phyloP scores from a whole-genome alignment of 345 rosid species.

The Garcia nutans region DNA sequence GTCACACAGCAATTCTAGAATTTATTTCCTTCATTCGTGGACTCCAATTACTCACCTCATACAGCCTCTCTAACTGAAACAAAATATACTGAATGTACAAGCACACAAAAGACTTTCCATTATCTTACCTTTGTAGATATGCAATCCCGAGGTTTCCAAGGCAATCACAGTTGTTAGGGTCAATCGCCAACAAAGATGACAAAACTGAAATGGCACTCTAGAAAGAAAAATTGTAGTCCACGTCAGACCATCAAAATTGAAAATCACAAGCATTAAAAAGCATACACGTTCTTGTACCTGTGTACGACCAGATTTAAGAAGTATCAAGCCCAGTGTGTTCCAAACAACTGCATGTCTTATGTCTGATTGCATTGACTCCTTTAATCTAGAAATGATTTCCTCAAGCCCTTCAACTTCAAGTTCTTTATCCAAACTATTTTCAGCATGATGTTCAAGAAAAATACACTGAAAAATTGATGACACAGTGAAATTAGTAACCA shows the following conservation, averaged over 20 bases:
- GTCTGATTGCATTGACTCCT: slow-evolving; percentile 70
- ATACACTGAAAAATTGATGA: slow-evolving; percentile 55
- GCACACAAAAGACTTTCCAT: background rate
- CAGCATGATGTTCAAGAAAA: slow-evolving; percentile 66
- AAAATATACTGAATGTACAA: background rate
- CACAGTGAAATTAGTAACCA: slow-evolving; percentile 19
- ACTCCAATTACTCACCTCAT: background rate
- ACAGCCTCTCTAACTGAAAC: background rate
- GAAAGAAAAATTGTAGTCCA: slow-evolving; percentile 16
- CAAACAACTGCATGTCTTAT: slow-evolving; percentile 76
- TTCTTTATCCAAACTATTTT: slow-evolving; percentile 64
- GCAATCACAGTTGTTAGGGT: slow-evolving; percentile 80
- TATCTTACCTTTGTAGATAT: slow-evolving; percentile 70
- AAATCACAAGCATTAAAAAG: slow-evolving; percentile 16
- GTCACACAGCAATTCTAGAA: background rate
- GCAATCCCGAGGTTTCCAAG: slow-evolving; percentile 90
- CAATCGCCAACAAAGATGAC: slow-evolving; percentile 60
- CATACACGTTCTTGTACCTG: slow-evolving; percentile 49
- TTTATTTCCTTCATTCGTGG: background rate
- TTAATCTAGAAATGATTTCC: slow-evolving; percentile 66
- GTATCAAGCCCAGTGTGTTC: slow-evolving; percentile 84
- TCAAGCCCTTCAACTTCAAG: slow-evolving; percentile 75
- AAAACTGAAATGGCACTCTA: slow-evolving; percentile 81
- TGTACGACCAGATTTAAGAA: slow-evolving; percentile 79
- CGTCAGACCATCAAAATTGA: slow-evolving; percentile 19